phyloP scores from a whole-genome alignment of 306 rosid genomes.

The Dryas octopetala region DNA sequence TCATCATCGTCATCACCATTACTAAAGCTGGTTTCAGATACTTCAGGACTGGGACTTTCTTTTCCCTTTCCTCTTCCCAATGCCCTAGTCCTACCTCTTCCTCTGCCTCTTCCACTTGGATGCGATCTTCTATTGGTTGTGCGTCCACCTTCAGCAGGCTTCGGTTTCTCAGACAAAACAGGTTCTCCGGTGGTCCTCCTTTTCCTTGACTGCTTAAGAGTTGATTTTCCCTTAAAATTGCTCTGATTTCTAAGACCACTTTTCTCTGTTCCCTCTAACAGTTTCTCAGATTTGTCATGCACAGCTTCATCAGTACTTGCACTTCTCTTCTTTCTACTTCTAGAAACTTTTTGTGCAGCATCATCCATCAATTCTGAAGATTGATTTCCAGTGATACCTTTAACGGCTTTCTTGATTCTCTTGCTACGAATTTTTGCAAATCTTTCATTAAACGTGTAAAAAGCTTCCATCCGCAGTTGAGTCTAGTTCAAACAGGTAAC shows the following conservation, averaged over 20 bases:
- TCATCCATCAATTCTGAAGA: conserved; percentile 47
- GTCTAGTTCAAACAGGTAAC: conserved; percentile 55
- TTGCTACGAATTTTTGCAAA: conserved; percentile 94
- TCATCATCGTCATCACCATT: conserved; percentile 42
- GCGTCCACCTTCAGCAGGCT: conserved; percentile 33
- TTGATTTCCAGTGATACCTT: conserved; percentile 68
- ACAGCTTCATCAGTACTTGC: conserved; percentile 38
- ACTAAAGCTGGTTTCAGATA: conserved; percentile 44
- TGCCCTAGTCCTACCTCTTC: conserved; percentile 41
- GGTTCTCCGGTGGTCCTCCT: conserved; percentile 41
- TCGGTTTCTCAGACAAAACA: conserved; percentile 29
- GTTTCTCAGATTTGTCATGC: conserved; percentile 37
- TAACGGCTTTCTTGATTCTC: conserved; percentile 84
- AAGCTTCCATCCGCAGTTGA: conserved; percentile 89
- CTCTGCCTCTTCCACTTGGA: conserved; percentile 38
- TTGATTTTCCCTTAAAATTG: conserved; percentile 30
- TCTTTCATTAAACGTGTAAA: conserved; percentile 84
- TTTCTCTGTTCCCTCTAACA: conserved; percentile 33
- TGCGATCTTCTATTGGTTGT: conserved; percentile 32
- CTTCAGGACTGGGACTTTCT: conserved; percentile 35
- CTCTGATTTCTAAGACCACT: conserved; percentile 27
- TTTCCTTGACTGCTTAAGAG: conserved; percentile 48
- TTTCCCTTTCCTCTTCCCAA: conserved; percentile 46
- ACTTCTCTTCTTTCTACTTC: conserved; percentile 28
- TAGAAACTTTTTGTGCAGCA: conserved; percentile 35